Evolutionary conservation across 2,329 filamentous ascomycete species (phyloP).

Genomic region (Paecilomyces formosus): DNA sequence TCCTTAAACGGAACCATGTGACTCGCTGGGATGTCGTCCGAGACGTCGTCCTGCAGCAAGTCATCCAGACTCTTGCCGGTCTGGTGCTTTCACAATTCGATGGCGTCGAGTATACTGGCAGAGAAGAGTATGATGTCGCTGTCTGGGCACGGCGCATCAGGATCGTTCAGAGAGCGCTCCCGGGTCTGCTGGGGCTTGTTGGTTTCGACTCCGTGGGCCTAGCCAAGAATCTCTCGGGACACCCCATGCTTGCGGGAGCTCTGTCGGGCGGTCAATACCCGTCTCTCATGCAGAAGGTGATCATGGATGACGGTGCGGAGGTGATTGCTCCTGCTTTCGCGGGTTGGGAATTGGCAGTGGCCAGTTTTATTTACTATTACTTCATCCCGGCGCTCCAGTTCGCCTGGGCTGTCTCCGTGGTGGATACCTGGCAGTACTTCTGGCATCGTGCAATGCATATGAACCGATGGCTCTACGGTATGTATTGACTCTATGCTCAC

Average conservation of each 20-base stretch:
- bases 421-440: conserved; percentile 99
- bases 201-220: conserved; percentile 71
- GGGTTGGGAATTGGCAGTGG: conserved; percentile 68
- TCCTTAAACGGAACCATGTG: conserved; percentile 79
- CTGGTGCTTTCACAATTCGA: conserved; percentile 64
- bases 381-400: conserved; percentile 73
- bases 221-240: conserved; percentile 66
- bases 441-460: conserved; percentile 93
- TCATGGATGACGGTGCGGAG: conserved; percentile 43
- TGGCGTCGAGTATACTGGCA: conserved; percentile 64
- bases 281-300: conserved; percentile 54
- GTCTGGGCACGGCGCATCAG: conserved; percentile 83
- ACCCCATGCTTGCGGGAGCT: conserved; percentile 67
- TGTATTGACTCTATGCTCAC: conserved; percentile 6
- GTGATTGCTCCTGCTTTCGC: conserved; percentile 64
- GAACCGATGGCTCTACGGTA: conserved; percentile 95
- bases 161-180: conserved; percentile 69
- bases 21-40: conserved; percentile 76
- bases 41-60: conserved; percentile 86
- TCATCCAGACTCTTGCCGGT: conserved; percentile 74
- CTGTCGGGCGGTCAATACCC: conserved; percentile 78
- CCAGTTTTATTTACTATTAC: conserved; percentile 72
- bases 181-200: conserved; percentile 59
- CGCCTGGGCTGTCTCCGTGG: conserved; percentile 61
- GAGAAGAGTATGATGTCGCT: conserved; percentile 76